These are phyloP conservation scores for Bigelowiella natans DNA, from an alignment of 78 protist species.

Conservation along the genomic window DNA sequence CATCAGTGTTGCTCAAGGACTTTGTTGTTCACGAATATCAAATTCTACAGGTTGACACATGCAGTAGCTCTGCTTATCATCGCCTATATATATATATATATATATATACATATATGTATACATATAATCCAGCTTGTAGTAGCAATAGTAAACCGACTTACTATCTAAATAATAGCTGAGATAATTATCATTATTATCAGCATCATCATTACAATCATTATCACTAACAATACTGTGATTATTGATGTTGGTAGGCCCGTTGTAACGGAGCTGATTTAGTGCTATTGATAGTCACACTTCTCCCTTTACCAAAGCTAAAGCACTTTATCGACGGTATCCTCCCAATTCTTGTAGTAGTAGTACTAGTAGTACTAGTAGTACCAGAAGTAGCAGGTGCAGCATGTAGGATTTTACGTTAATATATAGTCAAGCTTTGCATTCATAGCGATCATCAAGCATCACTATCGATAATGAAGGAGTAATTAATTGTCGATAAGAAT, in stretches of 20 bases:
- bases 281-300: neutral
- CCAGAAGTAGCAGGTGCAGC: too few relatives aligned
- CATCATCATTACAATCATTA: too few relatives aligned
- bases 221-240: too few relatives aligned
- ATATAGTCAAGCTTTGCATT: too few relatives aligned
- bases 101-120: neutral
- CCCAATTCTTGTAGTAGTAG: too few relatives aligned
- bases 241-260: neutral
- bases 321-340: neutral
- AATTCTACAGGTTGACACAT: neutral
- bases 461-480: neutral
- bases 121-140: too few relatives aligned
- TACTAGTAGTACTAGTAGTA: too few relatives aligned
- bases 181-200: too few relatives aligned
- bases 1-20: neutral
- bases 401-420: too few relatives aligned
- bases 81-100: neutral
- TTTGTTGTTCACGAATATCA: neutral
- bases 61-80: neutral
- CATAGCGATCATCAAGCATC: too few relatives aligned
- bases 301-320: neutral
- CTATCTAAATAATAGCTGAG: too few relatives aligned
- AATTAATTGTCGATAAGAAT: neutral
- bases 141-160: too few relatives aligned
- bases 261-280: neutral